These are phyloP conservation scores for Tephrocybe sp. DNA, from an alignment of 768 basidiomycete species.

Conservation along the genomic window DNA sequence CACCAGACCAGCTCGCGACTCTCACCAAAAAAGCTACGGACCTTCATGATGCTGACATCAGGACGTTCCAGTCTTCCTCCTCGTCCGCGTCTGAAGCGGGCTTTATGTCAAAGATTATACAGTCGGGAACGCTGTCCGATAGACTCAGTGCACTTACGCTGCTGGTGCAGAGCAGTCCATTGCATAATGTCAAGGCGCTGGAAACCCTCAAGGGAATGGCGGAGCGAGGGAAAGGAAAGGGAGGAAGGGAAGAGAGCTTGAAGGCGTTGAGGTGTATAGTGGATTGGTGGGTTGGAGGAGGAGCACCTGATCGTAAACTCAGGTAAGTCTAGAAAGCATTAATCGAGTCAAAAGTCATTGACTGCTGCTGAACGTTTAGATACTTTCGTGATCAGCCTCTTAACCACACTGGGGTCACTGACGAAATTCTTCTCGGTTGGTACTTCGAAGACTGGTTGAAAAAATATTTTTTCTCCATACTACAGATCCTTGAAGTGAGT, in stretches of 20 bases:
- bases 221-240: slow-evolving; percentile 76
- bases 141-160: slow-evolving; percentile 88
- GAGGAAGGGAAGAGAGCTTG: slow-evolving; percentile 89
- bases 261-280: slow-evolving; percentile 89
- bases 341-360: not conserved
- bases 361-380: slow-evolving; percentile 37
- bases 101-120: slow-evolving; percentile 84
- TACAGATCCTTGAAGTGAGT: slow-evolving; percentile 86
- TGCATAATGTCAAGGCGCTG: slow-evolving; percentile 82
- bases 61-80: slow-evolving; percentile 50
- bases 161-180: slow-evolving; percentile 82
- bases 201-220: slow-evolving; percentile 76
- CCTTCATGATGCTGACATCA: slow-evolving; percentile 44
- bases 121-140: slow-evolving; percentile 89
- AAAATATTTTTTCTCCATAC: slow-evolving; percentile 90
- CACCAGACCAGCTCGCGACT: slow-evolving; percentile 43
- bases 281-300: slow-evolving; percentile 98
- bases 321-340: slow-evolving; percentile 49
- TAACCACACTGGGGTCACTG: slow-evolving; percentile 58
- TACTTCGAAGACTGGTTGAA: slow-evolving; percentile 98
- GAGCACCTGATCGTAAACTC: slow-evolving; percentile 84
- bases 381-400: slow-evolving; percentile 91
- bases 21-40: slow-evolving; percentile 46
- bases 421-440: slow-evolving; percentile 77
- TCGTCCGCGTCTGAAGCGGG: slow-evolving; percentile 67